Evolutionary conservation across 1,284 basidiomycete species (phyloP).

Genomic region (Cerrena zonata): DNA sequence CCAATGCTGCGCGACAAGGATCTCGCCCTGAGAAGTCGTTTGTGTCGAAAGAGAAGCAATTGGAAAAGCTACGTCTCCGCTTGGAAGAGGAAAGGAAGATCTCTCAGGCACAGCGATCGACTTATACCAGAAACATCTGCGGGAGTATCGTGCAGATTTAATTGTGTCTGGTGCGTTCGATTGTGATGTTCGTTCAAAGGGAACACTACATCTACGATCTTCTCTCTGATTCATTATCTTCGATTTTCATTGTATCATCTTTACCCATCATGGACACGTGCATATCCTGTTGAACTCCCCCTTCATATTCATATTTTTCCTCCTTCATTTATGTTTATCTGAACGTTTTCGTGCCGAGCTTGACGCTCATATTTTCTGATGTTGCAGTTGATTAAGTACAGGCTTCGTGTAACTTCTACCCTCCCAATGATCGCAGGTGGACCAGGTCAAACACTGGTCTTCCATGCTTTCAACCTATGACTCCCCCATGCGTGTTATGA

Average conservation of each 20-base stretch:
- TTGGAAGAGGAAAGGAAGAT: slow-evolving; percentile 38
- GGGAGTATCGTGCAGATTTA: slow-evolving; percentile 30
- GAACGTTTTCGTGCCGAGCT: slow-evolving; percentile 9
- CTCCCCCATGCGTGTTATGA: neutral
- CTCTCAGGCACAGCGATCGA: slow-evolving; percentile 3
- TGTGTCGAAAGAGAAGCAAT: slow-evolving; percentile 57
- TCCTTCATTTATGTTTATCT: slow-evolving; percentile 5
- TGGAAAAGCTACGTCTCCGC: slow-evolving; percentile 51
- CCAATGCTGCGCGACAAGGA: slow-evolving; percentile 15
- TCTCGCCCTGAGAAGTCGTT: slow-evolving; percentile 27
- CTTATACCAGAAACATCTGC: slow-evolving; percentile 40
- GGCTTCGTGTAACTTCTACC: neutral
- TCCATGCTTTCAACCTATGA: neutral
- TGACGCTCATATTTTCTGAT: slow-evolving; percentile 8
- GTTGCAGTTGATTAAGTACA: slow-evolving; percentile 2
- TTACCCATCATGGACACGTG: neutral
- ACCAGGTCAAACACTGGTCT: neutral
- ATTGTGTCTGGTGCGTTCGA: neutral
- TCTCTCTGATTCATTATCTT: neutral
- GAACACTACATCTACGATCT: slow-evolving; percentile 7
- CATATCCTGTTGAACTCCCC: neutral
- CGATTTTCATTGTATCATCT: neutral
- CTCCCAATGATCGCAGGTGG: neutral
- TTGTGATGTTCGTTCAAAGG: neutral
- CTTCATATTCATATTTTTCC: neutral